Percentiles rank a stretch among this genome's conserved stretches.
Evolutionary conservation across 2,329 filamentous ascomycete species (phyloP).

Genomic region (Nothopassalora personata): DNA sequence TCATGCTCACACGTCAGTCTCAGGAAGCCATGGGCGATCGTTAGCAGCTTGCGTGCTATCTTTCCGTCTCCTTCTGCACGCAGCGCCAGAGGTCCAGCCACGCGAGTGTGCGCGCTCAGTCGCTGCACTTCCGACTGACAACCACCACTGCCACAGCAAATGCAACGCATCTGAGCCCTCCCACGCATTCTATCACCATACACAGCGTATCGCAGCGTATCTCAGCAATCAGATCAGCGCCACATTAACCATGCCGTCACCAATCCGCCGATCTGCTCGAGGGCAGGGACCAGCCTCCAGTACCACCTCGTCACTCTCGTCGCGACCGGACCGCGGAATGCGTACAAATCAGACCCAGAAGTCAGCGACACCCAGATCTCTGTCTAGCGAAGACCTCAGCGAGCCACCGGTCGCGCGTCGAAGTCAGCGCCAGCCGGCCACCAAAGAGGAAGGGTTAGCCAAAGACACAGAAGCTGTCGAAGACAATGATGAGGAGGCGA

Average conservation of each 20-base stretch:
- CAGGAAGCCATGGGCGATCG: not conserved
- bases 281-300: constrained; percentile 69
- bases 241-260: constrained; percentile 24
- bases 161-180: not conserved
- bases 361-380: constrained; percentile 66
- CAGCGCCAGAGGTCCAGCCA: not conserved
- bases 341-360: constrained; percentile 70
- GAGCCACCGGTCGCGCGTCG: constrained; percentile 62
- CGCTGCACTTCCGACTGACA: not conserved
- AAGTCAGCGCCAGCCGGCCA: constrained; percentile 68
- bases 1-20: not conserved
- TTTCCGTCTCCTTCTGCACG: not conserved
- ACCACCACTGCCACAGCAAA: not conserved
- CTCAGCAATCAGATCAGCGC: not conserved
- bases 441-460: constrained; percentile 47
- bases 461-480: constrained; percentile 37
- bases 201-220: not conserved
- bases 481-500: constrained; percentile 55
- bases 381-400: constrained; percentile 62
- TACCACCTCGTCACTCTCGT: constrained; percentile 65
- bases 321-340: constrained; percentile 66
- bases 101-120: not conserved
- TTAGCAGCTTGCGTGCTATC: not conserved
- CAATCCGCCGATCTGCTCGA: constrained; percentile 70
- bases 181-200: constrained; percentile 3